Conservation (phyloP, 768 basidiomycete species). For the Pleurotus djamor region DNA sequence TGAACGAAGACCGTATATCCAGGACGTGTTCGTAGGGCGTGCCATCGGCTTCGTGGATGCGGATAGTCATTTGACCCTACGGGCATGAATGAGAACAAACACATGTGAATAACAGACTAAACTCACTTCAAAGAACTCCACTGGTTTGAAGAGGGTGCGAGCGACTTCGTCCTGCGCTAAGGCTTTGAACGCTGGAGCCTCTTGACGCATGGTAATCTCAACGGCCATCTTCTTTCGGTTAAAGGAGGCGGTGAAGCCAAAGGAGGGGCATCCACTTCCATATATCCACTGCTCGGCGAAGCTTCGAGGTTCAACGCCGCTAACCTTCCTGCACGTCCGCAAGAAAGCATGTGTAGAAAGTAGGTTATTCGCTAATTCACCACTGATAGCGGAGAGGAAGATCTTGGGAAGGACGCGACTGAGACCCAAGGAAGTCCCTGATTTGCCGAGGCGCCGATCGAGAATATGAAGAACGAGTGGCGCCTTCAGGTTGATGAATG, state of each 20-base stretch:
- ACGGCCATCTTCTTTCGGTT: slow-evolving; percentile 99
- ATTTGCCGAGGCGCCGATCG: slow-evolving; percentile 90
- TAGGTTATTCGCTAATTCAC: slow-evolving; percentile 82
- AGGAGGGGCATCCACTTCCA: slow-evolving; percentile 92
- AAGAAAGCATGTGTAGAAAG: slow-evolving; percentile 91
- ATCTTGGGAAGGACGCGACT: slow-evolving; percentile 94
- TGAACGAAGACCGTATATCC: slow-evolving; percentile 83
- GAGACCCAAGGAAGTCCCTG: slow-evolving; percentile 91
- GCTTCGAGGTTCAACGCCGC: slow-evolving; percentile 82
- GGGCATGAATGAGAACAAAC: slow-evolving; percentile 1
- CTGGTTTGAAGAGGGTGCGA: slow-evolving; percentile 72
- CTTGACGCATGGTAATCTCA: slow-evolving; percentile 92
- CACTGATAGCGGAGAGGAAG: slow-evolving; percentile 90
- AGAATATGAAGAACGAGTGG: slow-evolving; percentile 97
- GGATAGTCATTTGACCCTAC: slow-evolving; percentile 96
- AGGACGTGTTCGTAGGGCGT: slow-evolving; percentile 99
- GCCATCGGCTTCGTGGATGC: slow-evolving; percentile 98
- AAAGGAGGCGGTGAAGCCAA: slow-evolving; percentile 87
- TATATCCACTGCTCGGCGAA: slow-evolving; percentile 99
- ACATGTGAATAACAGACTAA: neutral
- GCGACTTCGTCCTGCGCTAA: slow-evolving; percentile 70
- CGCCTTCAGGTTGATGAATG: slow-evolving; percentile 93
- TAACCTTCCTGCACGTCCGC: slow-evolving; percentile 89
- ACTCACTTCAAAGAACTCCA: slow-evolving; percentile 83
- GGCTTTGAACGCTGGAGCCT: slow-evolving; percentile 73